Evolutionary conservation across 805 yeast species (phyloP).

Genomic region (Spathaspora arborariae): DNA sequence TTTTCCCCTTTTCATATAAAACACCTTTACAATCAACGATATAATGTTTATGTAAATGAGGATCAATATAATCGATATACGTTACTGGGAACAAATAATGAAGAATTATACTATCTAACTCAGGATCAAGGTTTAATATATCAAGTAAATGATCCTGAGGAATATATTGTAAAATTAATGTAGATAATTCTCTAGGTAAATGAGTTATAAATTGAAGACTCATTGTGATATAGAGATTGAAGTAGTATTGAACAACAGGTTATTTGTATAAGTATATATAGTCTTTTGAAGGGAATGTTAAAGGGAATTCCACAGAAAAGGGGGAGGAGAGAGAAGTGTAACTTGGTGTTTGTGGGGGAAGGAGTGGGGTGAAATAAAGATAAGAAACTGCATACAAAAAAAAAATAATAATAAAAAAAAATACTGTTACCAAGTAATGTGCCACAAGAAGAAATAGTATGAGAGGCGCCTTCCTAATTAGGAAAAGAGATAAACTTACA

Average conservation of each 20-base stretch:
- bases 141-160: background rate
- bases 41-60: background rate
- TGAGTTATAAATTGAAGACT: background rate
- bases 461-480: too few species aligned
- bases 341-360: background rate
- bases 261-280: too few species aligned
- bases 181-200: background rate
- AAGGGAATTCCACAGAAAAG: too few species aligned
- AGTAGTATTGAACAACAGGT: too few species aligned
- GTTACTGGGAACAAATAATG: background rate
- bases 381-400: background rate
- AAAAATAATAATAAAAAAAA: background rate
- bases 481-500: too few species aligned
- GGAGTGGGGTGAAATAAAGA: background rate
- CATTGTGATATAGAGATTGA: background rate
- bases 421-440: background rate
- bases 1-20: background rate
- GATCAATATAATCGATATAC: background rate
- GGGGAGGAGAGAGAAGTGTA: background rate
- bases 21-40: background rate
- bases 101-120: background rate
- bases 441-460: background rate
- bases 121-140: background rate
- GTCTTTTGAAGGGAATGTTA: too few species aligned
- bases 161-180: background rate